Percentiles rank a stretch among this genome's conserved stretches.
Conservation (phyloP, 805 yeast genomes). For the Metschnikowia arizonensis region DNA sequence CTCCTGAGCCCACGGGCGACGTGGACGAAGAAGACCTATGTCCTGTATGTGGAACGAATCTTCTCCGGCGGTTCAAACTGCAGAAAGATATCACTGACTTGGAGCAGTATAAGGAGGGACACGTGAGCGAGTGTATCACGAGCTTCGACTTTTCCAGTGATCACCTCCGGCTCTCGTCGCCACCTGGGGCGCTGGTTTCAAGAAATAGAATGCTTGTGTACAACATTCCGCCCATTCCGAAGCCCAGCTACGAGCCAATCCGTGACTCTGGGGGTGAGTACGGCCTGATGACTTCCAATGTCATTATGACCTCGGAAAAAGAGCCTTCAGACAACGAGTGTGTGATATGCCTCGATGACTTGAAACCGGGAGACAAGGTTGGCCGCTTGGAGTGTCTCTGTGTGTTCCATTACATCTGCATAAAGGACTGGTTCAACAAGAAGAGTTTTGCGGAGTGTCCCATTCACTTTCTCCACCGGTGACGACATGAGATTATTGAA, state of each 20-base stretch:
- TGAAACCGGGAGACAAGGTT: slow-evolving; percentile 79
- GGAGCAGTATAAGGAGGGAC: slow-evolving; percentile 51
- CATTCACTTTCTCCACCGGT: slow-evolving; percentile 52
- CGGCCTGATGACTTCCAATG: slow-evolving; percentile 14
- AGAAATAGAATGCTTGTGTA: slow-evolving; percentile 85
- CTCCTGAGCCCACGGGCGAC: slow-evolving; percentile 15
- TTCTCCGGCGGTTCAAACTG: slow-evolving; percentile 22
- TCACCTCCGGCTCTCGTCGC: slow-evolving; percentile 40
- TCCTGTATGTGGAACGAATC: slow-evolving; percentile 39
- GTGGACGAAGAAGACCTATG: slow-evolving; percentile 34
- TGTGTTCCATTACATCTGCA: slow-evolving; percentile 88
- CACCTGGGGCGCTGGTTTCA: slow-evolving; percentile 25
- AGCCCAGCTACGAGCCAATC: slow-evolving; percentile 34
- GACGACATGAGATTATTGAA: neutral
- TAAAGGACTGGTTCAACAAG: slow-evolving; percentile 83
- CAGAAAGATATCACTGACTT: slow-evolving; percentile 20
- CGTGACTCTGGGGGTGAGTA: slow-evolving; percentile 14
- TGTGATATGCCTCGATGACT: slow-evolving; percentile 89
- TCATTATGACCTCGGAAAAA: slow-evolving; percentile 15
- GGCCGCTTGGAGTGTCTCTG: slow-evolving; percentile 93
- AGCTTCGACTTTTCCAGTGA: slow-evolving; percentile 63
- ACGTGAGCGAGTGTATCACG: slow-evolving; percentile 70
- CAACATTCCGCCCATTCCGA: slow-evolving; percentile 47
- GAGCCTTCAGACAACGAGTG: slow-evolving; percentile 62
- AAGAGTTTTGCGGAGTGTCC: slow-evolving; percentile 88